These are phyloP conservation scores for Thelonectria blattea DNA, from an alignment of 2,329 filamentous ascomycete genomes.

Conservation along the genomic window DNA sequence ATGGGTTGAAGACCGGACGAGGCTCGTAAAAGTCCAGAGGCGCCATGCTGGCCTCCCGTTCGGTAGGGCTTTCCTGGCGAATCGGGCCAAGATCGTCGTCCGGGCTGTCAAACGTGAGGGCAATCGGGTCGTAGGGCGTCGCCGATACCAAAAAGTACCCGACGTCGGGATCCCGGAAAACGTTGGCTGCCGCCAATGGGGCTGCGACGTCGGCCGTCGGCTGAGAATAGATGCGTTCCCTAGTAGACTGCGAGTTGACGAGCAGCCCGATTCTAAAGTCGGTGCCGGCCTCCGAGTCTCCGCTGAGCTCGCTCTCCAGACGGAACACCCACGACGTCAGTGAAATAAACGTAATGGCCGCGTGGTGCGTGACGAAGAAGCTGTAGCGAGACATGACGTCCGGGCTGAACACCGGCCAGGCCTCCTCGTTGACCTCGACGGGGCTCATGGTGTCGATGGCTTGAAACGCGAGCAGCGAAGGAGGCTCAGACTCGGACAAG, in stretches of 20 bases:
- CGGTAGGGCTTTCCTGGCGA: slow-evolving; percentile 50
- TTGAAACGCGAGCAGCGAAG: slow-evolving; percentile 65
- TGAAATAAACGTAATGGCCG: slow-evolving; percentile 65
- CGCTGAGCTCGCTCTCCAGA: slow-evolving; percentile 65
- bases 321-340: slow-evolving; percentile 68
- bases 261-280: slow-evolving; percentile 68
- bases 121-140: slow-evolving; percentile 63
- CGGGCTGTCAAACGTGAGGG: slow-evolving; percentile 64
- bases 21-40: slow-evolving; percentile 63
- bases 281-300: slow-evolving; percentile 61
- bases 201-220: slow-evolving; percentile 52
- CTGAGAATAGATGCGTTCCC: slow-evolving; percentile 64
- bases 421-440: slow-evolving; percentile 60
- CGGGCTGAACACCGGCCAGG: slow-evolving; percentile 68
- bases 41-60: slow-evolving; percentile 50
- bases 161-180: slow-evolving; percentile 66
- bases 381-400: slow-evolving; percentile 68
- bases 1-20: slow-evolving; percentile 70
- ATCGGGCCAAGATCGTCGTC: slow-evolving; percentile 56
- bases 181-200: slow-evolving; percentile 60
- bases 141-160: slow-evolving; percentile 68
- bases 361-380: slow-evolving; percentile 67
- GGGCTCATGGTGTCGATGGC: slow-evolving; percentile 65
- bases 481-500: slow-evolving; percentile 47
- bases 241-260: slow-evolving; percentile 62